Percentiles rank a stretch among this genome's conserved stretches.
Conservation (phyloP, 2,329 filamentous ascomycete genomes). For the Claviceps quebecensis region DNA sequence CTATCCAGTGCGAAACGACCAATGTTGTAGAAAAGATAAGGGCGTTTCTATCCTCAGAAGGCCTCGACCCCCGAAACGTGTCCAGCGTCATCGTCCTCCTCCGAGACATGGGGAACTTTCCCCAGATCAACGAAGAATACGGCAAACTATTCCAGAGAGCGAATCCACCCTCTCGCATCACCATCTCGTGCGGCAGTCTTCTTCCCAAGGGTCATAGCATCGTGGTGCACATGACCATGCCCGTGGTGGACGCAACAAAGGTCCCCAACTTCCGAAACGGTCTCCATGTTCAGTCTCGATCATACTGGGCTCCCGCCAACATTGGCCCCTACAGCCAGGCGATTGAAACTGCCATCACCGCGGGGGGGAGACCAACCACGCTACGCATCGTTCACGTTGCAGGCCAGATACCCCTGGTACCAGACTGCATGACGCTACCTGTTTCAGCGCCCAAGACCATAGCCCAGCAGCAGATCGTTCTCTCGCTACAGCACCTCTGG, state of each 20-base stretch:
- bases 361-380: conserved; percentile 7
- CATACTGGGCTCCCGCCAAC: conserved; percentile 96
- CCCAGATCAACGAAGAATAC: conserved; percentile 61
- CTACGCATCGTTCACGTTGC: conserved; percentile 50
- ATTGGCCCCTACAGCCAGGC: conserved; percentile 96
- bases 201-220: conserved; percentile 48
- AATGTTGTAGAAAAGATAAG: conserved; percentile 32
- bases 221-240: conserved; percentile 40
- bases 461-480: conserved; percentile 44
- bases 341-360: conserved; percentile 35
- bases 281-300: conserved; percentile 82
- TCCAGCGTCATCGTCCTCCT: conserved; percentile 54
- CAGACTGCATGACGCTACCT: conserved; percentile 58
- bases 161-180: conserved; percentile 76
- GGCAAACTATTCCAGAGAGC: conserved; percentile 58
- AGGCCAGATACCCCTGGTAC: conserved; percentile 81
- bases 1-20: conserved; percentile 34
- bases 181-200: conserved; percentile 58
- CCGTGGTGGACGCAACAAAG: conserved; percentile 9
- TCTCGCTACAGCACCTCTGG: conserved; percentile 82
- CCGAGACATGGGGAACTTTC: conserved; percentile 67
- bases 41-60: conserved; percentile 21
- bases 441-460: conserved; percentile 16
- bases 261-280: conserved; percentile 32
- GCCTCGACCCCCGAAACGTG: conserved; percentile 24